phyloP scores from a whole-genome alignment of 169 alveolate genomes.

The Cryptosporidium sp. region DNA sequence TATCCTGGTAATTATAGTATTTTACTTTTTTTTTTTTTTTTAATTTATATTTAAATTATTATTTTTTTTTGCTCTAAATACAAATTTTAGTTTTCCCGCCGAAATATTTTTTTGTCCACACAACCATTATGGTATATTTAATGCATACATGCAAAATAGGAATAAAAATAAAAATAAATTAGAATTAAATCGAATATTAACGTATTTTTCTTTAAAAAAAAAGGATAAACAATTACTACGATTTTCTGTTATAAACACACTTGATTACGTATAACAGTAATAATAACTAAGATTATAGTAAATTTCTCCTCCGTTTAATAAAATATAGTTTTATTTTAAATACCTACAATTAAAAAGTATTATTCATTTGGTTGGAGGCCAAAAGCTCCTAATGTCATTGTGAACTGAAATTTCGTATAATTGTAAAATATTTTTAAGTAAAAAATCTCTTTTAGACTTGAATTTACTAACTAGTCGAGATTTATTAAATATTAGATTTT shows the following conservation, averaged over 20 bases:
- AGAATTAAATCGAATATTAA: background rate
- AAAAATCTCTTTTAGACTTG: slow-evolving; percentile 18
- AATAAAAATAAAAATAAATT: background rate
- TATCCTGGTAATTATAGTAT: background rate
- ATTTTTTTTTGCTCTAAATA: slow-evolving; percentile 14
- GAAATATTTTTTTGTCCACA: slow-evolving; percentile 63
- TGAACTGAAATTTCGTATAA: slow-evolving; percentile 51
- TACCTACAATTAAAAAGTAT: background rate
- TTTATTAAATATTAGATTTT: background rate
- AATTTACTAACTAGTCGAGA: background rate
- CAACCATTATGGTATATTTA: slow-evolving; percentile 35
- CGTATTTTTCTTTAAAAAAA: background rate
- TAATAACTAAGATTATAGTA: background rate
- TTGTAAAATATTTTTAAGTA: slow-evolving; percentile 15
- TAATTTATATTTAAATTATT: slow-evolving; percentile 29
- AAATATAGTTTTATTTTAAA: background rate
- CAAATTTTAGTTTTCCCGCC: slow-evolving; percentile 67
- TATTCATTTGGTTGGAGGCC: slow-evolving; percentile 55
- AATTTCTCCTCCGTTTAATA: background rate
- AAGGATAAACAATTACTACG: background rate
- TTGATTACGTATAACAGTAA: no score
- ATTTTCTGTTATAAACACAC: no score
- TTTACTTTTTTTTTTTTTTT: background rate
- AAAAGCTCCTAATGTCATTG: slow-evolving; percentile 29
- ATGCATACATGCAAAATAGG: slow-evolving; percentile 60